Evolutionary conservation across 2,329 filamentous ascomycete species (phyloP), one percentile per base, ranked within the genome.

Genomic region (Botrytis pseudocinerea): DNA sequence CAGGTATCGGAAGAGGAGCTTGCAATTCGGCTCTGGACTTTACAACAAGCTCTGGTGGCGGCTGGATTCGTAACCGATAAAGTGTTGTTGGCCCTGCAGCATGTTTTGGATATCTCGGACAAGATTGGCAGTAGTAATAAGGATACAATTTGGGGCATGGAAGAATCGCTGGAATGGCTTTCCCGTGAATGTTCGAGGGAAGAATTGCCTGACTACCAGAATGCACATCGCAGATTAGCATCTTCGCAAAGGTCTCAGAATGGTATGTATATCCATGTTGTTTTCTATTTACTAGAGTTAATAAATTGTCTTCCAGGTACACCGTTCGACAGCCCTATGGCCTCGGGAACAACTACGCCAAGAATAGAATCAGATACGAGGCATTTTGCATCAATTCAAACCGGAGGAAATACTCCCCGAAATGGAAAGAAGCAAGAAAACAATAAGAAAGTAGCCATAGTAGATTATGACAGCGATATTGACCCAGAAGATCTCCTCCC

Each of bases 161-260:
- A 97, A 75, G 95, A 97, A 82, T 90, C 93, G 40, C 82, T 99
- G 32, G 93, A 98, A 78, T 97, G 94, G 93, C 87, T 98, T 71
- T 93, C 94, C n/a, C 85, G 93, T 76, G 89, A 96, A 80, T 93
- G 91, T 78, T 83, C 87, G 22, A 83, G 86, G 75, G 87, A 90
- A 1, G 91, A 95, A 77, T 85, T 95, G 51, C 92, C 92, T 9
- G 86, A 89, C 64, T 97, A 96, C 80, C 90, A 92, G 32, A 86
- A 85, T 73, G 83, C 81, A 70, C 76, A 79, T 61, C 75, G 78
- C 40, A 80, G 78, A 72, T 68, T 63, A 28, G 76, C 69, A 40
- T 69, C 60, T 18, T 54, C 78, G 32, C 70, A 76, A 35, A 81
- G 79, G 64, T 78, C 78, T 69, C 79, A 79, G 44, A 75, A 72